These are phyloP conservation scores for Pichia membranifaciens DNA, from an alignment of 805 yeast genomes.

Conservation along the genomic window DNA sequence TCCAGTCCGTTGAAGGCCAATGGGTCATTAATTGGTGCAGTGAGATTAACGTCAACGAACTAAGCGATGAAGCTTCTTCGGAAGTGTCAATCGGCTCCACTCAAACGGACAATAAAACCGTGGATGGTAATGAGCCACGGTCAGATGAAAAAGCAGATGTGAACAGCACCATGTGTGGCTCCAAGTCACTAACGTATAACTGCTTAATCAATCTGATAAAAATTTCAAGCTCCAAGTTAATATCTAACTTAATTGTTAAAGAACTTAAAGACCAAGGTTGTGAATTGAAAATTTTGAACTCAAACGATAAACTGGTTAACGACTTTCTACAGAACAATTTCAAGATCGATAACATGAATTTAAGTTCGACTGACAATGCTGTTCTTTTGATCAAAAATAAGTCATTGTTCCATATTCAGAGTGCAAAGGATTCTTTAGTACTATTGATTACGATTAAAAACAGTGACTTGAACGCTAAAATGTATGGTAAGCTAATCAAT, in stretches of 20 bases:
- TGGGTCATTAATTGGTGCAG: constrained; percentile 53
- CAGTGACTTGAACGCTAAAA: constrained; percentile 27
- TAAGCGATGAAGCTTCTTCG: constrained; percentile 1
- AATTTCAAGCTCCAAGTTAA: constrained; percentile 40
- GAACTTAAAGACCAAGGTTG: constrained; percentile 40
- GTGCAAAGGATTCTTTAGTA: constrained; percentile 31
- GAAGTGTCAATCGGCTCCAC: not conserved
- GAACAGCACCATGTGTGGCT: not conserved
- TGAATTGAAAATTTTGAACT: constrained; percentile 29
- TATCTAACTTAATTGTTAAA: constrained; percentile 48
- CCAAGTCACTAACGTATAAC: constrained; percentile 18
- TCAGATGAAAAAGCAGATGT: not conserved
- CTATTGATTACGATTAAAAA: constrained; percentile 27
- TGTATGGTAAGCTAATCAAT: constrained; percentile 30
- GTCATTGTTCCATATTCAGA: constrained; percentile 32
- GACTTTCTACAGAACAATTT: constrained; percentile 26
- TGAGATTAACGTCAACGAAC: constrained; percentile 17
- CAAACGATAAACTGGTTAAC: constrained; percentile 17
- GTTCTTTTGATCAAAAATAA: constrained; percentile 32
- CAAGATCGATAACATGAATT: constrained; percentile 12
- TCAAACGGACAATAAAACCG: not conserved
- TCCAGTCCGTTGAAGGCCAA: constrained; percentile 44
- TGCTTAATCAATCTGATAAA: constrained; percentile 38
- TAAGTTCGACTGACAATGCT: constrained; percentile 21
- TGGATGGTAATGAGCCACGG: not conserved